Evolutionary conservation across 352 stramenopile genomes (phyloP).

Genomic region (Pythium vanterpoolii): DNA sequence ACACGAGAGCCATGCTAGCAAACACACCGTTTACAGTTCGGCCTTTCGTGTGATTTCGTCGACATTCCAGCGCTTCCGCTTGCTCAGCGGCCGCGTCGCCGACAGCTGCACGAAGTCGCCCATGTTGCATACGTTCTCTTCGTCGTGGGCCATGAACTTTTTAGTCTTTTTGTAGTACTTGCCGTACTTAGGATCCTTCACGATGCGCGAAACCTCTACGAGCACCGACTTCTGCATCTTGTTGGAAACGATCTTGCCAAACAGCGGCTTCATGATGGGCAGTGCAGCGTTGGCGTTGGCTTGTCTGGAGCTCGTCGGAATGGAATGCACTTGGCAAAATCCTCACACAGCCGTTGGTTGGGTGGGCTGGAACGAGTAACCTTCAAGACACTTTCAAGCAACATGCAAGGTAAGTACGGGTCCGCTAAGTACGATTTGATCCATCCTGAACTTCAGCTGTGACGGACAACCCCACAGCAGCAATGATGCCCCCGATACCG

Average conservation of each 20-base stretch:
- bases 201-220: conserved; percentile 92
- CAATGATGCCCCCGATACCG: conserved; percentile 18
- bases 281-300: conserved; percentile 3
- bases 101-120: conserved; percentile 84
- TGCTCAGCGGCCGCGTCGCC: conserved; percentile 74
- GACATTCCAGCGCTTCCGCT: conserved; percentile 88
- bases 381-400: conserved; percentile 24
- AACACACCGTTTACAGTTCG: conserved; percentile 51
- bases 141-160: conserved; percentile 98
- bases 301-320: conserved; percentile 1
- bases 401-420: conserved; percentile 12
- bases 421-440: background rate
- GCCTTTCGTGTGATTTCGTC: conserved; percentile 88
- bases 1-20: background rate
- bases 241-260: conserved; percentile 94
- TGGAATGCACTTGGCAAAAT: conserved; percentile 1
- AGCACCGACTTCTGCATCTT: conserved; percentile 97
- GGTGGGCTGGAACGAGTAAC: conserved; percentile 18
- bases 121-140: conserved; percentile 91
- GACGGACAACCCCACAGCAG: background rate
- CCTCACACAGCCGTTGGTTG: conserved; percentile 24
- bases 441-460: conserved; percentile 10
- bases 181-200: conserved; percentile 93
- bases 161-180: conserved; percentile 95
- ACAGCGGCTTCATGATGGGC: conserved; percentile 83